Percentiles rank a stretch among this genome's conserved stretches.
Conservation (phyloP, 352 stramenopile species). For the Pythium guiyangense region DNA sequence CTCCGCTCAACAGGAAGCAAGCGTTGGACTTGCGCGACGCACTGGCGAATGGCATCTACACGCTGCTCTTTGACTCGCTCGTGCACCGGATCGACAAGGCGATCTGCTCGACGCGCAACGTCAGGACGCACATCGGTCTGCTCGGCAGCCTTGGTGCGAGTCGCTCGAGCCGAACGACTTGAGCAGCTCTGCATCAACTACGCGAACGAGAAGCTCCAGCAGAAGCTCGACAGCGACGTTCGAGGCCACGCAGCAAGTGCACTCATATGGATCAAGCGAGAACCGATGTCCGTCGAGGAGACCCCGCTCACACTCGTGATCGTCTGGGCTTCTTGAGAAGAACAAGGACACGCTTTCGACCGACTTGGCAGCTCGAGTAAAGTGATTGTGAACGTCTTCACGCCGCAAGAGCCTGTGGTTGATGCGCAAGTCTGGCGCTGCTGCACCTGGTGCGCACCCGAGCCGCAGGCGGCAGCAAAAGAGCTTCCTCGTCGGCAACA, state of each 20-base stretch:
- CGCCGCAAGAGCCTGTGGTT: constrained; percentile 17
- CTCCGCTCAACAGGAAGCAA: constrained; percentile 85
- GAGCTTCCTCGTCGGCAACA: constrained; percentile 78
- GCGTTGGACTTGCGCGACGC: constrained; percentile 91
- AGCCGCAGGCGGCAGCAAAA: constrained; percentile 45
- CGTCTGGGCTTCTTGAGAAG: constrained; percentile 85
- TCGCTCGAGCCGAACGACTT: constrained; percentile 85
- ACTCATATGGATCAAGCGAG: too few relatives aligned
- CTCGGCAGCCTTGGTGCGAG: constrained; percentile 97
- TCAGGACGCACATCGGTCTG: too few relatives aligned
- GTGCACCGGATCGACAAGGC: constrained; percentile 85
- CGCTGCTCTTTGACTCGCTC: constrained; percentile 95
- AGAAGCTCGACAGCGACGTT: constrained; percentile 91
- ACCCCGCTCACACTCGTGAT: constrained; percentile 81
- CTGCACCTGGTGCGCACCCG: constrained; percentile 20
- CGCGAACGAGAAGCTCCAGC: constrained; percentile 89
- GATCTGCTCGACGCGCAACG: constrained; percentile 78
- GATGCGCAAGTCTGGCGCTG: constrained; percentile 24
- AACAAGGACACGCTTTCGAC: constrained; percentile 85
- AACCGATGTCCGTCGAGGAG: constrained; percentile 87
- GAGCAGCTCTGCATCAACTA: too few relatives aligned
- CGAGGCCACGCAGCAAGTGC: constrained; percentile 94
- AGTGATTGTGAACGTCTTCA: constrained; percentile 72
- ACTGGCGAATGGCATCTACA: constrained; percentile 96
- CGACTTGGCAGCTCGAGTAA: constrained; percentile 67